Base-by-base conservation (phyloP, 139 green algal genomes). In the Gonium pectorale region DNA sequence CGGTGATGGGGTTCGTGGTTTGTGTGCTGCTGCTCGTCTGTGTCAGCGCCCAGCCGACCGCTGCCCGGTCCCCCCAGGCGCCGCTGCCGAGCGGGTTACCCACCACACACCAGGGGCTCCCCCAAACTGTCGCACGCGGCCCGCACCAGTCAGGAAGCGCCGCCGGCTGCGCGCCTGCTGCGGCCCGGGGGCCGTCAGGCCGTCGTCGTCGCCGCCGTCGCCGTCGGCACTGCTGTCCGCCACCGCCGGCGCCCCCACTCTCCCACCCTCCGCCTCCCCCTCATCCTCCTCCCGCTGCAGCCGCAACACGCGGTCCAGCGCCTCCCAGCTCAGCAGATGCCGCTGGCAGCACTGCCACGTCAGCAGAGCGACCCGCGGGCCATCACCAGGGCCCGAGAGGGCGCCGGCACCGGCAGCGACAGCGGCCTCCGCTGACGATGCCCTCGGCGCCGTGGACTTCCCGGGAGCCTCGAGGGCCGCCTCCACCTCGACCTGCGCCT, bases 301-400 rank as follows among this genome's bases (percentile, higher is more conserved):
- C 13, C 33, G 63, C 35, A 29, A 29, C 35, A 69, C 24, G 5
- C 40, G 26, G 35, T 81, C 73, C 13, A 49, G 54, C 29, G 35
- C 54, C 0, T 33, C 73, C 73, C 73, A 81, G 27, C 37, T 7
- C 73, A 81, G 56, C 35, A 81, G 37, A 54, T 69, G 27, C 27
- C 15, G 26, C 73, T 69, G 37, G 38, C 73, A 81, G 54, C 44
- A 64, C 26, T 44, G 73, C 73, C 73, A 81, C 19, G 38, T 69
- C 51, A 81, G 38, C 37, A 81, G 72, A 9, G 33, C 54, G 51
- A 81, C 19, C 35, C 37, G 54, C 2, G 73, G 54, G 11, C 40
- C 31, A 38, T 5, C 59, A 27, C 59, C 59, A 37, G 29, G 59
- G 26, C 27, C 5, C 8, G 8, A 17, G 59, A 2, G 3, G 29